These are phyloP conservation scores for Leishmania turanica DNA, from an alignment of 208 protist species.

Conservation along the genomic window DNA sequence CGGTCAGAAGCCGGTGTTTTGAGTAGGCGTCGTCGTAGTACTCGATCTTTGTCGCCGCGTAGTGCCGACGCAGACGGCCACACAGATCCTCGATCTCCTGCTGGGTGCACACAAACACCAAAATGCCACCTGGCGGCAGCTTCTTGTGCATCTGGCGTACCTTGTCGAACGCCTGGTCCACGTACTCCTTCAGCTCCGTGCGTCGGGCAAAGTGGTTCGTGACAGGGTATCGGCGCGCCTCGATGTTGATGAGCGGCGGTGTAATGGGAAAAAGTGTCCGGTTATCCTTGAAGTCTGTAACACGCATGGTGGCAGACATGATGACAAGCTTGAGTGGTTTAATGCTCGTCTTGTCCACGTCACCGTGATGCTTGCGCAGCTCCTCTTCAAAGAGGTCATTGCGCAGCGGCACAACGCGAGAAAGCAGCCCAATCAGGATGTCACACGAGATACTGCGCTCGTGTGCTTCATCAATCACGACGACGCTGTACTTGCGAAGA, in stretches of 20 bases:
- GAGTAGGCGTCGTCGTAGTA: constrained; percentile 85
- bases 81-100: constrained; percentile 95
- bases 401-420: constrained; percentile 96
- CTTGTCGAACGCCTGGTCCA: constrained; percentile 95
- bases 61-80: constrained; percentile 78
- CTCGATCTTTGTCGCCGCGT: constrained; percentile 80
- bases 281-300: constrained; percentile 96
- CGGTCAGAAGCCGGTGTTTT: constrained; percentile 55
- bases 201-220: constrained; percentile 96
- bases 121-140: constrained; percentile 97
- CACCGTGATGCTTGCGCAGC: constrained; percentile 49
- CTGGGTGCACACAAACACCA: constrained; percentile 98
- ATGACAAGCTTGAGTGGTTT: constrained; percentile 92
- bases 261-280: constrained; percentile 92
- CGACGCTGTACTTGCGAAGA: constrained; percentile 95
- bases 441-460: constrained; percentile 95
- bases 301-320: constrained; percentile 94
- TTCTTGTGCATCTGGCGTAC: constrained; percentile 97
- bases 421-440: constrained; percentile 98
- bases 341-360: constrained; percentile 52
- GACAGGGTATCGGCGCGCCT: constrained; percentile 97
- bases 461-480: constrained; percentile 99
- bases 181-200: constrained; percentile 95
- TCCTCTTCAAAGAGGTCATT: constrained; percentile 88
- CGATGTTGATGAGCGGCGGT: constrained; percentile 96